Evolutionary conservation across 1,284 basidiomycete species (phyloP), one percentile per base, ranked within the genome.

Genomic region (Hemileia vastatrix): DNA sequence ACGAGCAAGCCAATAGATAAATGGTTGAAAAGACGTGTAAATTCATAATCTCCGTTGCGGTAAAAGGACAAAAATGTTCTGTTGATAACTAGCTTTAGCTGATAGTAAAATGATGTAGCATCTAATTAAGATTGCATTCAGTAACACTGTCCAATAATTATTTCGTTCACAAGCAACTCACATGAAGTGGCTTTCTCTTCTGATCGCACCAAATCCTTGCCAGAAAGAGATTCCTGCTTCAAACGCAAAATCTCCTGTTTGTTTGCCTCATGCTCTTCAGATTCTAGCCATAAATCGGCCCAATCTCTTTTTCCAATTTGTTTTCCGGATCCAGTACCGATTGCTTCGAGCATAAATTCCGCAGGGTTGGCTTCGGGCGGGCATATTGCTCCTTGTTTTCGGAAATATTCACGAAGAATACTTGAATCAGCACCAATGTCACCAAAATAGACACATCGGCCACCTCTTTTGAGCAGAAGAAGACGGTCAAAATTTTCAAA

Each of bases 21-120:
- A 64, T 75, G 73, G 53, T 74, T 71, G 76, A 91, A 90, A 51
- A 92, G 79, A 55, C 90, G 84, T 52, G 84, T 90, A 79, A 87
- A 88, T 64, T 79, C 77, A 72, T 90, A 90, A 67, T 91, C 84
- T 0, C 87, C 84, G 15, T 84, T 88, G 62, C 91, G 80, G 87
- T 87, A 93, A 27, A 92, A 80, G 2, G 87, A 84, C 23, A 80
- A 74, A 72, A 86, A 85, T 72, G 91, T 91, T 54, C 92, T 81
- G 43, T 79, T 67, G 15, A 86, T 81, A 57, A 94, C 89, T 5
- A 81, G 80, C 73, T 82, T 81, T 68, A 95, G 79, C 77, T 95
- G 92, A 72, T 85, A 86, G 65, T 79, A 74, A 79, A 90, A 87
- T 0, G 85, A 81, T 0, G 90, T 88, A 0, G 90, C 79, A 69